These are phyloP conservation scores for Blastobotrys arbuscula DNA, from an alignment of 1,139 yeast species.

Conservation along the genomic window DNA sequence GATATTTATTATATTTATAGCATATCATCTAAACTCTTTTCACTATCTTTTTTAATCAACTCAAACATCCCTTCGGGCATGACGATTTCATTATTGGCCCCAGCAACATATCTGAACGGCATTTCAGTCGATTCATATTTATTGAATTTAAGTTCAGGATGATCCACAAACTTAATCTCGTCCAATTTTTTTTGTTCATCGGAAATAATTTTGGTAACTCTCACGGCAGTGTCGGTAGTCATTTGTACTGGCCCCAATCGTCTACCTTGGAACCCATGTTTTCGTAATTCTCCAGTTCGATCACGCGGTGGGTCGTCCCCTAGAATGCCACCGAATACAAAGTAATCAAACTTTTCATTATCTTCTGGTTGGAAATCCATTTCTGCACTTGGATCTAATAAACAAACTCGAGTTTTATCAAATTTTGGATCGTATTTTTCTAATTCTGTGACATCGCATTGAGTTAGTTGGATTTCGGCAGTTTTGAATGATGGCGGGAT, in stretches of 20 bases:
- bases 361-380: constrained; percentile 71
- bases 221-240: constrained; percentile 96
- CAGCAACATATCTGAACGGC: constrained; percentile 90
- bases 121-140: constrained; percentile 91
- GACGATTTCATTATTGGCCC: constrained; percentile 59
- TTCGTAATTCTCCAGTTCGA: constrained; percentile 84
- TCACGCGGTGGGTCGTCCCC: constrained; percentile 98
- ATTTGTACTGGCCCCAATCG: constrained; percentile 83
- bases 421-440: constrained; percentile 38
- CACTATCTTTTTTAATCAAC: constrained; percentile 74
- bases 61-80: constrained; percentile 89
- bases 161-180: constrained; percentile 77
- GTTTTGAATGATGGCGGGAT: constrained; percentile 52
- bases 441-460: constrained; percentile 56
- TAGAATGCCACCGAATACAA: constrained; percentile 91
- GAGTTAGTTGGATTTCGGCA: constrained; percentile 77
- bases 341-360: constrained; percentile 61
- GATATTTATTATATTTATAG: too few species aligned
- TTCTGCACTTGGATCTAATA: constrained; percentile 83
- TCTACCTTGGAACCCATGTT: constrained; percentile 76
- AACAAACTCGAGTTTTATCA: constrained; percentile 56
- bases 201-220: constrained; percentile 78
- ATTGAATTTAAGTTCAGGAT: constrained; percentile 86
- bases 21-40: constrained; percentile 33
- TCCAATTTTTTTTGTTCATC: constrained; percentile 53